Percentiles rank a stretch among this genome's conserved stretches.
These are phyloP conservation scores for Capsella rubella DNA, from an alignment of 441 rosid genomes.

Conservation along the genomic window DNA sequence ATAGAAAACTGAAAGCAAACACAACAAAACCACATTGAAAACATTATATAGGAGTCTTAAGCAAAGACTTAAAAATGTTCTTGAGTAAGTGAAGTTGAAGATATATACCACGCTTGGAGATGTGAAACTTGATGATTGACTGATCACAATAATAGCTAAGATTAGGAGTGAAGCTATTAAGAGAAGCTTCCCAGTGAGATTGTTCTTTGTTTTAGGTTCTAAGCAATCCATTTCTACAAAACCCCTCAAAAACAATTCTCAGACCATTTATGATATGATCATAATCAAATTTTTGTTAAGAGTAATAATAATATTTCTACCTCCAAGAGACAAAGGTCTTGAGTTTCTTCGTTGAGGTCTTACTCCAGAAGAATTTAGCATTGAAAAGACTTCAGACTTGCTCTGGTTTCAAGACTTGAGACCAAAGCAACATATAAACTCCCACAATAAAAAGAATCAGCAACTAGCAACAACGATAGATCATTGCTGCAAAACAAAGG, in stretches of 20 bases:
- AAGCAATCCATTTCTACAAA: constrained; percentile 75
- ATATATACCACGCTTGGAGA: constrained; percentile 65
- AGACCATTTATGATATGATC: not conserved
- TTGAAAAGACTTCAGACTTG: constrained; percentile 31
- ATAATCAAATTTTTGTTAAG: too few relatives aligned
- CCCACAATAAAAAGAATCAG: not conserved
- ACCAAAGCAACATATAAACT: not conserved
- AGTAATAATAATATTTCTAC: not conserved
- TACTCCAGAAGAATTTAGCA: constrained; percentile 32
- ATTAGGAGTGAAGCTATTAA: constrained; percentile 73
- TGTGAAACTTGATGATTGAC: constrained; percentile 72
- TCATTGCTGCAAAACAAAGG: constrained; percentile 28
- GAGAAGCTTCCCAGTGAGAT: constrained; percentile 69
- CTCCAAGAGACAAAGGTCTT: constrained; percentile 38
- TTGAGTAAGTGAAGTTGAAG: not conserved
- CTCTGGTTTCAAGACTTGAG: constrained; percentile 22
- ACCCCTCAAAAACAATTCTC: not conserved
- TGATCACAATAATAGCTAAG: constrained; percentile 79
- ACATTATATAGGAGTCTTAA: not conserved
- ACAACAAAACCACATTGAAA: not conserved
- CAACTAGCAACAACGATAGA: constrained; percentile 13
- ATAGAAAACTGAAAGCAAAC: constrained; percentile 59
- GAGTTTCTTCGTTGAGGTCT: constrained; percentile 41
- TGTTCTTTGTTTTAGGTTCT: constrained; percentile 76
- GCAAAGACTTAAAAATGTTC: not conserved